These are phyloP conservation scores for Mycena sp. DNA, from an alignment of 1,284 basidiomycete species.

Conservation along the genomic window DNA sequence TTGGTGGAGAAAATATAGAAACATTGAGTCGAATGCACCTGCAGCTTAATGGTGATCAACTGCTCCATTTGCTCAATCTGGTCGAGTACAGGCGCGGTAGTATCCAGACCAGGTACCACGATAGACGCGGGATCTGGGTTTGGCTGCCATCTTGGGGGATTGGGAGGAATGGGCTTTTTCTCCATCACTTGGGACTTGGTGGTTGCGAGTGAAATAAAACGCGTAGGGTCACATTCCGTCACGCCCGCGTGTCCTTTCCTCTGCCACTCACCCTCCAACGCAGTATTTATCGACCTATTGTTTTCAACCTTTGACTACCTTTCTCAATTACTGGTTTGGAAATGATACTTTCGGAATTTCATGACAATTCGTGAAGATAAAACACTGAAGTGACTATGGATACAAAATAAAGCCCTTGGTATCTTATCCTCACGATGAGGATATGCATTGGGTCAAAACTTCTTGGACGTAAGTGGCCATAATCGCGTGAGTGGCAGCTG, in stretches of 20 bases:
- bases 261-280: too few species aligned
- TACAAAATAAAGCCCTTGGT: neutral
- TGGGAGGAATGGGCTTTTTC: slow-evolving; percentile 16
- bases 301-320: too few species aligned
- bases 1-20: slow-evolving; percentile 2
- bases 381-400: neutral
- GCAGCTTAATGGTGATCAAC: slow-evolving; percentile 88
- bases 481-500: slow-evolving; percentile 51
- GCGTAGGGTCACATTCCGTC: too few species aligned
- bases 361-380: neutral
- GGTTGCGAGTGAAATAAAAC: too few species aligned
- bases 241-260: too few species aligned
- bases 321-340: too few species aligned
- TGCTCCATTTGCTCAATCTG: slow-evolving; percentile 97
- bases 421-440: slow-evolving; percentile 8
- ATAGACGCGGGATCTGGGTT: slow-evolving; percentile 70
- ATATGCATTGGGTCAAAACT: slow-evolving; percentile 47
- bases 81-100: slow-evolving; percentile 76
- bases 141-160: slow-evolving; percentile 40
- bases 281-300: too few species aligned
- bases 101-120: slow-evolving; percentile 79
- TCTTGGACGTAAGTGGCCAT: slow-evolving; percentile 59
- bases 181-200: neutral
- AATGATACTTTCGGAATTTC: too few species aligned
- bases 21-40: slow-evolving; percentile 55